Evolutionary conservation across 169 alveolate species (phyloP).

Genomic region (Theileria orientalis): DNA sequence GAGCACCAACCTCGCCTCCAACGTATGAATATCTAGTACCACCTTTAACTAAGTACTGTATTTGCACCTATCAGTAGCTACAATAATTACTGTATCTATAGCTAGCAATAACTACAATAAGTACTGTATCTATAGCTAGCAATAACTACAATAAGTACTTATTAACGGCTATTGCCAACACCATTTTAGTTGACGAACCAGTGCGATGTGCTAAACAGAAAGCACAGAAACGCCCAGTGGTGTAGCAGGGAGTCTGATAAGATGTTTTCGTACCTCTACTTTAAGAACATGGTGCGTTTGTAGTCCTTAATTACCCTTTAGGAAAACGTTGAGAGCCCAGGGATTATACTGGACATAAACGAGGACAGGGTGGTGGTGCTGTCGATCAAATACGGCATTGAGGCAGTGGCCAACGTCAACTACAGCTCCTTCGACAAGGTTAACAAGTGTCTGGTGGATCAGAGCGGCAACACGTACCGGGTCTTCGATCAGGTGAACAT

Average conservation of each 20-base stretch:
- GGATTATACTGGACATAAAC: slow-evolving; percentile 70
- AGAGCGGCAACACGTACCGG: slow-evolving; percentile 33
- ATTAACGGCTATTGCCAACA: slow-evolving; percentile 7
- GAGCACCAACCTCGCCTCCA: slow-evolving; percentile 49
- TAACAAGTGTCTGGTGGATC: slow-evolving; percentile 41
- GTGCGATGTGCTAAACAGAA: slow-evolving; percentile 87
- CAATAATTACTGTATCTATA: neutral
- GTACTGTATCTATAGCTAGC: neutral
- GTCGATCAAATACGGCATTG: slow-evolving; percentile 32
- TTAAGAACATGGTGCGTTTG: slow-evolving; percentile 71
- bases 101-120: neutral
- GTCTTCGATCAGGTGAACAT: slow-evolving; percentile 67
- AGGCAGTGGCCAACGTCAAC: slow-evolving; percentile 57
- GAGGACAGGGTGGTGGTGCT: slow-evolving; percentile 71
- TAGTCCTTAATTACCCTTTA: slow-evolving; percentile 11
- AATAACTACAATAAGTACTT: neutral
- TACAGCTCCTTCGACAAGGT: slow-evolving; percentile 44
- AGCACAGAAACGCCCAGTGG: slow-evolving; percentile 89
- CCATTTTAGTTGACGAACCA: slow-evolving; percentile 82
- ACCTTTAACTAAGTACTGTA: slow-evolving; percentile 11
- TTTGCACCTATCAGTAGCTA: neutral
- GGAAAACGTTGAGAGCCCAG: slow-evolving; percentile 49
- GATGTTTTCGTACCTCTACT: slow-evolving; percentile 86
- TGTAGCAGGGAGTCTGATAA: slow-evolving; percentile 91
- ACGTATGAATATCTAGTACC: slow-evolving; percentile 30